Evolutionary conservation across 2,329 filamentous ascomycete species (phyloP).

Genomic region (Colletotrichum endophyticum): DNA sequence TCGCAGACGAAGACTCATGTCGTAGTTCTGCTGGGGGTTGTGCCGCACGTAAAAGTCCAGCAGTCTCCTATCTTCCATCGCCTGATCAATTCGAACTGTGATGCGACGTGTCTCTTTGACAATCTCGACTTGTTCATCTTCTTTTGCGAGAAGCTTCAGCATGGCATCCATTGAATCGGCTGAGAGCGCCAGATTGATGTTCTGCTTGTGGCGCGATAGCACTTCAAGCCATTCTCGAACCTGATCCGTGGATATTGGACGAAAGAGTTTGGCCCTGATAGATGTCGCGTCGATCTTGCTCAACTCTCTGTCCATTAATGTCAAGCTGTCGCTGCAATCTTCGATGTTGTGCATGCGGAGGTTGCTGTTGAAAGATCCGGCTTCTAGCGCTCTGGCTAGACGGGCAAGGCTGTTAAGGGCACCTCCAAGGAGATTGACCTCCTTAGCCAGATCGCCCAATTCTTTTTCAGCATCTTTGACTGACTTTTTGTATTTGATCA

Average conservation of each 20-base stretch:
- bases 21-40: not conserved
- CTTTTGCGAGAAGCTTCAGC: not conserved
- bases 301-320: not conserved
- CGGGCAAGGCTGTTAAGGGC: not conserved
- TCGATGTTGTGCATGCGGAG: not conserved
- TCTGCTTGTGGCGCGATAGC: not conserved
- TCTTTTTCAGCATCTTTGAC: not conserved
- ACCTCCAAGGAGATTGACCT: not conserved
- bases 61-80: fast-evolving
- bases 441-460: not conserved
- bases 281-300: not conserved
- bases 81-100: not conserved
- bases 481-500: not conserved
- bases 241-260: not conserved
- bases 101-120: not conserved
- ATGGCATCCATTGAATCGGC: not conserved
- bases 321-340: not conserved
- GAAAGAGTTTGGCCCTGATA: not conserved
- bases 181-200: not conserved
- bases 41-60: not conserved
- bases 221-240: not conserved
- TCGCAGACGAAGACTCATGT: not conserved
- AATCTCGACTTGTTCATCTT: not conserved
- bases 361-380: not conserved
- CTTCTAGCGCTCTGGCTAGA: not conserved